Percentiles rank a stretch among this genome's conserved stretches.
phyloP scores from a whole-genome alignment of 2,329 filamentous ascomycete genomes.

The Fusarium sp. region DNA sequence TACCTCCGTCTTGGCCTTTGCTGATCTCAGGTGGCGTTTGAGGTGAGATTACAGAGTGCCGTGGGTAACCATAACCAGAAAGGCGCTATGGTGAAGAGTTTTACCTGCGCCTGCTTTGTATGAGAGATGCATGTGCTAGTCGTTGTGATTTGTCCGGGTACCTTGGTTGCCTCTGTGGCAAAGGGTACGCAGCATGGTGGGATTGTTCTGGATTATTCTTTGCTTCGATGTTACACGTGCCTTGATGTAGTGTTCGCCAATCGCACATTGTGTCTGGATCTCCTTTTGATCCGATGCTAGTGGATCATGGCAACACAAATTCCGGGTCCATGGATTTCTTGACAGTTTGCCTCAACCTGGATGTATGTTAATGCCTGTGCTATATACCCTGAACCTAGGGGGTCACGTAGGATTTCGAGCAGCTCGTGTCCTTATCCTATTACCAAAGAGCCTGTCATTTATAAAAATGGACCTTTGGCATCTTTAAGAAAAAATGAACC shows the following conservation, averaged over 20 bases:
- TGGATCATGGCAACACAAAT: too few relatives aligned
- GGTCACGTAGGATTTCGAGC: too few relatives aligned
- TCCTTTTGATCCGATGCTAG: neutral
- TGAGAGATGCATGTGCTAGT: neutral
- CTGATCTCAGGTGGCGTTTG: neutral
- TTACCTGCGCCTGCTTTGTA: neutral
- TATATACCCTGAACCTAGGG: too few relatives aligned
- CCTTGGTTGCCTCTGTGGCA: neutral
- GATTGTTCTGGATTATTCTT: neutral
- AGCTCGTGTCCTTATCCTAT: too few relatives aligned
- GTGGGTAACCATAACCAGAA: neutral
- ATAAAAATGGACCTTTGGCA: too few relatives aligned
- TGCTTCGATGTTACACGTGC: neutral
- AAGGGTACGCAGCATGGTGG: neutral
- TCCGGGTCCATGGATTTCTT: too few relatives aligned
- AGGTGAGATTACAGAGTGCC: neutral
- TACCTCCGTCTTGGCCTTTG: slow-evolving; percentile 1
- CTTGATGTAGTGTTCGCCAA: neutral
- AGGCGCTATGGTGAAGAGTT: neutral
- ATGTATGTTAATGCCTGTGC: too few relatives aligned
- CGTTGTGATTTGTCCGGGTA: neutral
- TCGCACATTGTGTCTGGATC: neutral
- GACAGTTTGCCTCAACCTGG: too few relatives aligned
- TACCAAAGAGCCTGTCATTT: too few relatives aligned
- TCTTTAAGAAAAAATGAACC: too few relatives aligned